Evolutionary conservation across 2,329 filamentous ascomycete species (phyloP), one percentile per base, ranked within the genome.

Genomic region (Aspergillus ruber): DNA sequence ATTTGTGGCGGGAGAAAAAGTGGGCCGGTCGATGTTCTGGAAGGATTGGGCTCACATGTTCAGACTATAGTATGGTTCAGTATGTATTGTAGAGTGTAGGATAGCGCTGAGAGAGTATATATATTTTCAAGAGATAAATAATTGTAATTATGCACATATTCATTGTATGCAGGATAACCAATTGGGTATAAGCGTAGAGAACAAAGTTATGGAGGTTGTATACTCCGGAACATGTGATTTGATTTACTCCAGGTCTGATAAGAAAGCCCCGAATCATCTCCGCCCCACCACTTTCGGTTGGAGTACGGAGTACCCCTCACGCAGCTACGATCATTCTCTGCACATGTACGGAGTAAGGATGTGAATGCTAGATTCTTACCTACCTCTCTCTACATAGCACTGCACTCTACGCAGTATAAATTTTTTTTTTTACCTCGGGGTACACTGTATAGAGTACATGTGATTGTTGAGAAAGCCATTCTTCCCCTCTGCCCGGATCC

Each of bases 241-340:
- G 25, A 29, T 29, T 29, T 29, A 29, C 33, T 35, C 33, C 33
- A 39, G 40, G 21, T 42, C 36, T 12, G 40, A 42, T 42, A 42
- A 42, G 40, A 23, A 20, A 17, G 6, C 7, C 9, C 44, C 44
- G 36, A 45, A 41, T 40, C 44, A 45, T 45, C 44, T 45, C 44
- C 44, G 44, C 21, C 36, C 23, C 33, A n/a, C 20, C 35, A 25
- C 12, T 18, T 20, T 36, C 33, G 15, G 33, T 15, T 35, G 5
- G 13, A 35, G 15, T 3, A n/a, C 27, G 17, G 7, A 35, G 41
- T 44, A n/a, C n/a, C 13, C 33, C 15, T 35, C 12, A 35, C 33
- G 13, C 13, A n/a, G 3, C 33, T 35, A 35, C 13, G 9, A 25
- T 35, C 13, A 15, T 6, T 35, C 33, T 36, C 17, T 36, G 33